Evolutionary conservation across 176 grass and related monocot species (phyloP).

Genomic region (Aegilops bicornis): DNA sequence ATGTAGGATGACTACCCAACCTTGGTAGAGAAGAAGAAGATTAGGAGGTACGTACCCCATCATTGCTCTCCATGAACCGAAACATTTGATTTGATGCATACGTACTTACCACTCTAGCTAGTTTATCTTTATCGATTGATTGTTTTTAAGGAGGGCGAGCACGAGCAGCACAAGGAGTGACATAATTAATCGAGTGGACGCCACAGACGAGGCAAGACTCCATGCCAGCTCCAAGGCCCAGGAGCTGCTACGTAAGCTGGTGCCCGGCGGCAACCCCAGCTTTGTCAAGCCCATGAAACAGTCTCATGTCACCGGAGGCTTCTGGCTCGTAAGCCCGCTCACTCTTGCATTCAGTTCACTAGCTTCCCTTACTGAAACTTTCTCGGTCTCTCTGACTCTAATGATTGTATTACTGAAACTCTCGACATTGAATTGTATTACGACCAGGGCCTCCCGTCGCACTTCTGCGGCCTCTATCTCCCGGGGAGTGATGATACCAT

Average conservation of each 20-base stretch:
- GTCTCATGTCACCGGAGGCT: slow-evolving; percentile 83
- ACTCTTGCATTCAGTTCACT: neutral
- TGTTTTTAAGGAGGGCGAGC: neutral
- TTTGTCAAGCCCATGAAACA: slow-evolving; percentile 81
- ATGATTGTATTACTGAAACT: too few species aligned
- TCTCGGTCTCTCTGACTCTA: too few species aligned
- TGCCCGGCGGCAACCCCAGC: neutral
- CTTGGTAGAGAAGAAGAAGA: neutral
- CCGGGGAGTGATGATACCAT: slow-evolving; percentile 41
- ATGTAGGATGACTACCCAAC: neutral
- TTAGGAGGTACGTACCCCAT: slow-evolving; percentile 32
- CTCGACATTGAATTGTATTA: neutral
- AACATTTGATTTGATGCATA: neutral
- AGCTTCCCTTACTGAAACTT: neutral
- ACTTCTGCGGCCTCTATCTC: slow-evolving; percentile 45
- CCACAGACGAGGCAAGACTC: slow-evolving; percentile 50
- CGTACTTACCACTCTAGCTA: too few species aligned
- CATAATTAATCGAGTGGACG: slow-evolving; percentile 57
- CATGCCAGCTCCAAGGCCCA: slow-evolving; percentile 54
- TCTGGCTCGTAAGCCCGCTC: slow-evolving; percentile 58
- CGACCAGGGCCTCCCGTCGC: slow-evolving; percentile 51
- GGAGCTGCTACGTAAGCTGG: slow-evolving; percentile 43
- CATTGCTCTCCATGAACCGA: neutral
- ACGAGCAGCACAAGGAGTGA: slow-evolving; percentile 28
- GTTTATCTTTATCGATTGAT: neutral